A percentile compares a stretch with the other conserved stretches of the same genome.
Conservation (phyloP, 2,329 filamentous ascomycete genomes). For the Colletotrichum sp. region DNA sequence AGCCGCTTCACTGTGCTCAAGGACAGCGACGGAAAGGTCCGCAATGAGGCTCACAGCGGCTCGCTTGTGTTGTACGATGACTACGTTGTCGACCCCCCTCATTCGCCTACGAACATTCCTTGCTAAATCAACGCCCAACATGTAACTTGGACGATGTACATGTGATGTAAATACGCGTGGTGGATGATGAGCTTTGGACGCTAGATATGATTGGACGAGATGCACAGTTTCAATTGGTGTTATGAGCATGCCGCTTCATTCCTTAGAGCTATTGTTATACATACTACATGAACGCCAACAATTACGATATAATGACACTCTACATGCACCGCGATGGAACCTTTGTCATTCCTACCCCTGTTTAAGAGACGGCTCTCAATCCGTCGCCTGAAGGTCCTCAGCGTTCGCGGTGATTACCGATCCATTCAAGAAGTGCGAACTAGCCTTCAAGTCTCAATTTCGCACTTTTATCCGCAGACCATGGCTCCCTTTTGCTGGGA, state of each 20-base stretch:
- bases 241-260: not conserved
- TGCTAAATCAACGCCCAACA: not conserved
- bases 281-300: not conserved
- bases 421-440: not conserved
- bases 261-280: not conserved
- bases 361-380: not conserved
- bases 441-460: not conserved
- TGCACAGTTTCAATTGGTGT: not conserved
- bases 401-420: not conserved
- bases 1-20: constrained; percentile 4
- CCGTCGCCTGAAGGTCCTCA: not conserved
- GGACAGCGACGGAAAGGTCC: not conserved
- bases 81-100: not conserved
- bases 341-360: not conserved
- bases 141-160: not conserved
- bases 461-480: not conserved
- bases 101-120: constrained; percentile 1
- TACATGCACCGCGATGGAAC: too few relatives aligned
- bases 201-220: not conserved
- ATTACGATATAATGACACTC: not conserved
- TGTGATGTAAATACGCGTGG: not conserved
- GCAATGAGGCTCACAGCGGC: not conserved
- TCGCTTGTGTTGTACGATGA: constrained; percentile 4
- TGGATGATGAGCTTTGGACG: not conserved
- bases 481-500: not conserved